Conservation (phyloP, 257 asterid species). For the Solanum piurae region DNA sequence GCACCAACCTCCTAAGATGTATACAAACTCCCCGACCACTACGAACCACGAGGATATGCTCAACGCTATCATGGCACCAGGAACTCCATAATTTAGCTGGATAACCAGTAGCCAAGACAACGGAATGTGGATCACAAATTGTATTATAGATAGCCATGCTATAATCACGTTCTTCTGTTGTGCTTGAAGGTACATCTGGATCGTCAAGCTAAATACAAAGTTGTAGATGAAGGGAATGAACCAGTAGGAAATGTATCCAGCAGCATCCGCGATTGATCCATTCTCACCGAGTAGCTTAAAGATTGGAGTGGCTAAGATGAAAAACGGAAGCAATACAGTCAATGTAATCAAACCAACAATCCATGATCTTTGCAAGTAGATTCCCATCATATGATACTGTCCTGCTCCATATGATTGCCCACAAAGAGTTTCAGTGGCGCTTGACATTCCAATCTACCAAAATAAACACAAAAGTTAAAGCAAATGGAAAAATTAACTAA, state of each 20-base stretch:
- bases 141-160: conserved; percentile 52
- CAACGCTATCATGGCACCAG: conserved; percentile 75
- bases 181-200: conserved; percentile 88
- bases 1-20: conserved; percentile 87
- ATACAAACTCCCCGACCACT: conserved; percentile 54
- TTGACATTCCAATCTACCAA: conserved; percentile 85
- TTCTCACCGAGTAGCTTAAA: conserved; percentile 60
- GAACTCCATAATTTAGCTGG: conserved; percentile 39
- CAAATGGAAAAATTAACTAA: conserved; percentile 27
- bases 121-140: conserved; percentile 53
- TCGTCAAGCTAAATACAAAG: conserved; percentile 43
- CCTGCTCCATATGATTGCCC: conserved; percentile 94
- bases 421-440: conserved; percentile 93
- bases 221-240: conserved; percentile 45
- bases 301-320: conserved; percentile 50
- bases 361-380: conserved; percentile 93
- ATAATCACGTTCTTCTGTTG: conserved; percentile 72
- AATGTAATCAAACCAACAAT: conserved; percentile 55
- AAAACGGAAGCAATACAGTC: conserved; percentile 55
- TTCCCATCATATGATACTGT: conserved; percentile 87
- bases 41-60: conserved; percentile 53
- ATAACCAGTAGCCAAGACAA: conserved; percentile 60
- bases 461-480: background rate
- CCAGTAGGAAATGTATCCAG: conserved; percentile 66
- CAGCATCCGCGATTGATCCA: conserved; percentile 34